A percentile compares a stretch with the other conserved stretches of the same genome.
Evolutionary conservation across 2,329 filamentous ascomycete species (phyloP).

Genomic region (Aspergillus floridensis): DNA sequence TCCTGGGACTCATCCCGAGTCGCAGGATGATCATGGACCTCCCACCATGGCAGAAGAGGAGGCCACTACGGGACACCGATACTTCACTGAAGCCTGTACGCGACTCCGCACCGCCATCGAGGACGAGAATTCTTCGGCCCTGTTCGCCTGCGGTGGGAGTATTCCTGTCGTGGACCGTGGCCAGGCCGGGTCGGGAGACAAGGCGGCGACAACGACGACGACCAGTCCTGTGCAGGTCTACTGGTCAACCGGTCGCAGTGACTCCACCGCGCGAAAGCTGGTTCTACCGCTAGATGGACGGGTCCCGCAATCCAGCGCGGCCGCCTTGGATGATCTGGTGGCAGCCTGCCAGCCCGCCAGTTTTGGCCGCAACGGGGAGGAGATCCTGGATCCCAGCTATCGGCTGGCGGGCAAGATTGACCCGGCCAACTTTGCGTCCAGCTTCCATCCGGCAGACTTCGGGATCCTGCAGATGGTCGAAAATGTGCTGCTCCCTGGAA

Average conservation of each 20-base stretch:
- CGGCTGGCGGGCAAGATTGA: slow-evolving; percentile 56
- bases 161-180: too few species aligned
- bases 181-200: too few species aligned
- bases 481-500: slow-evolving; percentile 45
- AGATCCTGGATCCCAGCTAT: slow-evolving; percentile 53
- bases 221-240: too few species aligned
- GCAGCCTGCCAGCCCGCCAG: slow-evolving; percentile 45
- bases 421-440: slow-evolving; percentile 45
- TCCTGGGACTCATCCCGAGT: too few species aligned
- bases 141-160: too few species aligned
- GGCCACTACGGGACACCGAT: too few species aligned
- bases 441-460: slow-evolving; percentile 52
- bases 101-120: too few species aligned
- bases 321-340: slow-evolving; percentile 24
- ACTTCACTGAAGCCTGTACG: too few species aligned
- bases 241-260: background rate
- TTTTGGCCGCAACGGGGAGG: slow-evolving; percentile 47
- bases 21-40: too few species aligned
- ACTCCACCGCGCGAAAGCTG: slow-evolving; percentile 5
- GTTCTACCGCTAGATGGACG: slow-evolving; percentile 1
- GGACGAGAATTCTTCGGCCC: too few species aligned
- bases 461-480: slow-evolving; percentile 54
- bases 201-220: too few species aligned
- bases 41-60: too few species aligned
- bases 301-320: background rate